These are phyloP conservation scores for Setaria viridis DNA, from an alignment of 202 grass and related monocot genomes.

Conservation along the genomic window DNA sequence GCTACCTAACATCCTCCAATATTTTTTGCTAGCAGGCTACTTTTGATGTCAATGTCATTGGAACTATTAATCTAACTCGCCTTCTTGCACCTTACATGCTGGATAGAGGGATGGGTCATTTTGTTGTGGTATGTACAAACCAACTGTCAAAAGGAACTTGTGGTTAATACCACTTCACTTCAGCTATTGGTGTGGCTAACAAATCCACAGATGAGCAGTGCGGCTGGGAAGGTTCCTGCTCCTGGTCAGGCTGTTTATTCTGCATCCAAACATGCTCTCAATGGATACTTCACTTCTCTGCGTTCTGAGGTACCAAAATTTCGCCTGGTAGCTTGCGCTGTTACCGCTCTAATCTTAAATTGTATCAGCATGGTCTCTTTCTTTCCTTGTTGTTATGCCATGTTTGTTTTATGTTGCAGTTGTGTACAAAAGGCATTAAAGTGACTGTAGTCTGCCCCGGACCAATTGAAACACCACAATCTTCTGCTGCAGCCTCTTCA, in stretches of 20 bases:
- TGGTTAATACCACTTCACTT: neutral
- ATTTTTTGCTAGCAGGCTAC: constrained; percentile 59
- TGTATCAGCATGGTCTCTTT: constrained; percentile 22
- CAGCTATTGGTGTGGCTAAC: constrained; percentile 39
- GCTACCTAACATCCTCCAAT: constrained; percentile 31
- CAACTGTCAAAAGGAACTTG: neutral
- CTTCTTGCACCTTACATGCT: constrained; percentile 90
- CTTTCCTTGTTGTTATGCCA: neutral
- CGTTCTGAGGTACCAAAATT: constrained; percentile 77
- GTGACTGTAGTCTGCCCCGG: constrained; percentile 94
- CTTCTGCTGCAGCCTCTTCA: constrained; percentile 55
- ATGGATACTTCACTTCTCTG: constrained; percentile 89
- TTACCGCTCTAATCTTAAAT: neutral
- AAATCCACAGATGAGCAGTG: constrained; percentile 90
- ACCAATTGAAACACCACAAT: constrained; percentile 79
- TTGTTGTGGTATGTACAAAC: constrained; percentile 83
- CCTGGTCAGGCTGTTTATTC: constrained; percentile 91
- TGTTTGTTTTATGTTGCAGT: constrained; percentile 47
- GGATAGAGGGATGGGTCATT: constrained; percentile 94
- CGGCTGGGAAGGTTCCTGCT: constrained; percentile 88
- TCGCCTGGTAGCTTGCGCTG: constrained; percentile 21
- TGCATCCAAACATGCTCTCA: constrained; percentile 96
- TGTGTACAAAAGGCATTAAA: constrained; percentile 92
- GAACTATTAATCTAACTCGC: constrained; percentile 83
- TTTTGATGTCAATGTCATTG: constrained; percentile 83